These are phyloP conservation scores for Neurospora sp. DNA, from an alignment of 495 filamentous ascomycete species.

Conservation along the genomic window DNA sequence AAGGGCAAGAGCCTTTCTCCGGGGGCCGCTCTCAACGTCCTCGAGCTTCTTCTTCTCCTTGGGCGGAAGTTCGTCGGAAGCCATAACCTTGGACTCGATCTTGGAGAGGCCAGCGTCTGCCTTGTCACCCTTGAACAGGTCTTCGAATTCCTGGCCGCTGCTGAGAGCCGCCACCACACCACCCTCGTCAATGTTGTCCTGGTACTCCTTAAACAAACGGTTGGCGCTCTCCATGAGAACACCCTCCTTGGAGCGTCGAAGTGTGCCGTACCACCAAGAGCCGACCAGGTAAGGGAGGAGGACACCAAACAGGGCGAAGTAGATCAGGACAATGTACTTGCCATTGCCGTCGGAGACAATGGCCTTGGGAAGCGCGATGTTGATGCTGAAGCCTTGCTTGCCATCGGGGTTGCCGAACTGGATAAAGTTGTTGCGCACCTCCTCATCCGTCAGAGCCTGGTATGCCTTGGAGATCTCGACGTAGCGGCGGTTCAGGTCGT, in stretches of 20 bases:
- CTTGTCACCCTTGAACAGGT: slow-evolving; percentile 56
- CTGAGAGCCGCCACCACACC: slow-evolving; percentile 73
- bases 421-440: slow-evolving; percentile 90
- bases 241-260: slow-evolving; percentile 81
- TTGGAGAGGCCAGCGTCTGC: slow-evolving; percentile 66
- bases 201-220: slow-evolving; percentile 84
- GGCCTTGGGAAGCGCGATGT: slow-evolving; percentile 89
- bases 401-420: slow-evolving; percentile 95
- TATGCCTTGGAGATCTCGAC: slow-evolving; percentile 95
- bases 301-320: slow-evolving; percentile 77
- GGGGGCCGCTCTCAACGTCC: slow-evolving; percentile 56
- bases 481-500: slow-evolving; percentile 75
- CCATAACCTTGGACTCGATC: slow-evolving; percentile 66
- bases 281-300: slow-evolving; percentile 88
- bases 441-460: slow-evolving; percentile 94
- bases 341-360: slow-evolving; percentile 88
- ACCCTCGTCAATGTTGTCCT: slow-evolving; percentile 68
- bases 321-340: slow-evolving; percentile 88
- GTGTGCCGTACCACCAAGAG: slow-evolving; percentile 97
- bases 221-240: slow-evolving; percentile 87
- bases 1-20: slow-evolving; percentile 77
- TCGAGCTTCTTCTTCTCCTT: slow-evolving; percentile 63
- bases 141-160: slow-evolving; percentile 67
- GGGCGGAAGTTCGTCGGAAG: slow-evolving; percentile 40
- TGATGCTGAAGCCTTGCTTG: slow-evolving; percentile 95